Evolutionary conservation across 768 basidiomycete genomes (phyloP).

Genomic region (Mycena rebaudengoi): DNA sequence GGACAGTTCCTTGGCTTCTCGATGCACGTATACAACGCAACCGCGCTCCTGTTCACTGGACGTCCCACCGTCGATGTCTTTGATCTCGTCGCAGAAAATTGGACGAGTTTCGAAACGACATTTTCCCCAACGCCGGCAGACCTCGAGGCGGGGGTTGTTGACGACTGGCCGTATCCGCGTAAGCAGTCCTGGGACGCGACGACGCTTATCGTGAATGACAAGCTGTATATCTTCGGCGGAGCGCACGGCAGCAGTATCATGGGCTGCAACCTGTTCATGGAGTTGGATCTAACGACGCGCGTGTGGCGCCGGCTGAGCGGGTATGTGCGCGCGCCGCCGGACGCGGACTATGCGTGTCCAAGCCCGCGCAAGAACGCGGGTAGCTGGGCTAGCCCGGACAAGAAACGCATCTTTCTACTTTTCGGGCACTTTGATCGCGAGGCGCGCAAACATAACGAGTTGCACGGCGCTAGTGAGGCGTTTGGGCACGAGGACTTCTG

Average conservation of each 20-base stretch:
- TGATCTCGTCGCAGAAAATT: constrained; percentile 44
- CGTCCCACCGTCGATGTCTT: constrained; percentile 39
- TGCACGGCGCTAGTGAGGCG: constrained; percentile 27
- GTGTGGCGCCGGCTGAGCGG: constrained; percentile 40
- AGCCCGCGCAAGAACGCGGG: constrained; percentile 44
- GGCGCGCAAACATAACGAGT: constrained; percentile 32
- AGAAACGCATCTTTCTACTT: constrained; percentile 42
- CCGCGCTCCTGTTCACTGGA: constrained; percentile 49
- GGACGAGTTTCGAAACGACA: constrained; percentile 40
- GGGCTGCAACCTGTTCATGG: constrained; percentile 48
- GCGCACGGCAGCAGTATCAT: constrained; percentile 35
- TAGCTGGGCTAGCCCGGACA: constrained; percentile 43
- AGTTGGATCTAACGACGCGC: constrained; percentile 27
- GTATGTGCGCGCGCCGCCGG: constrained; percentile 25
- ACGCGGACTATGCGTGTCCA: constrained; percentile 32
- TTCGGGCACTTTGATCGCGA: constrained; percentile 47
- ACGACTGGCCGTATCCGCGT: constrained; percentile 36
- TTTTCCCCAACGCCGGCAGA: constrained; percentile 25
- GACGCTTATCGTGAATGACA: constrained; percentile 38
- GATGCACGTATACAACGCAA: constrained; percentile 36
- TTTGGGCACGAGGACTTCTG: constrained; percentile 11
- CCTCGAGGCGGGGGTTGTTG: background rate
- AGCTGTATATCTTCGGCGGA: constrained; percentile 51
- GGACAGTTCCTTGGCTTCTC: constrained; percentile 32
- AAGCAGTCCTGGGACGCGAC: constrained; percentile 22